Conservation (phyloP, 2,329 filamentous ascomycete genomes). For the Clarireedia homoeocarpa region DNA sequence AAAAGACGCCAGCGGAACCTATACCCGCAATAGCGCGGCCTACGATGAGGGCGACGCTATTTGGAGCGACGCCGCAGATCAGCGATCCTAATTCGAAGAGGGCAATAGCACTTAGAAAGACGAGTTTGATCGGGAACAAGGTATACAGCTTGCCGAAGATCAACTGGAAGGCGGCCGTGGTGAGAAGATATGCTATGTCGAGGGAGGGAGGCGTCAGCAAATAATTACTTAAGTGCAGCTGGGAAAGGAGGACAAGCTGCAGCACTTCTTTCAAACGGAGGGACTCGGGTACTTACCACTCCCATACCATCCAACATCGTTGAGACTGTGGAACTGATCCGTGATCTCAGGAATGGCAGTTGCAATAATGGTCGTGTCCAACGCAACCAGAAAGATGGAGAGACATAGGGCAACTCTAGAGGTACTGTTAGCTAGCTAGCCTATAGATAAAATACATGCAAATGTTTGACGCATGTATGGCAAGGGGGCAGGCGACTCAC, state of each 20-base stretch:
- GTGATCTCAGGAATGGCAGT: slow-evolving; percentile 4
- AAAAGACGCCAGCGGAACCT: background rate
- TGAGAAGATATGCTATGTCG: background rate
- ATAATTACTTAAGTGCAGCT: too few species aligned
- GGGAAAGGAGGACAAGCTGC: too few species aligned
- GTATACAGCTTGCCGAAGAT: slow-evolving; percentile 1
- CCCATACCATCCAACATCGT: background rate
- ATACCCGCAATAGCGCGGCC: slow-evolving; percentile 1
- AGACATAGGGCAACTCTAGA: too few species aligned
- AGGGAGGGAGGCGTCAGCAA: background rate
- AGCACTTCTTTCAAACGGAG: too few species aligned
- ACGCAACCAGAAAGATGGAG: too few species aligned
- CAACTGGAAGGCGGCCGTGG: background rate
- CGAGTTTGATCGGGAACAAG: background rate
- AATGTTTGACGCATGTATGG: too few species aligned
- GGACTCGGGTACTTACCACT: too few species aligned
- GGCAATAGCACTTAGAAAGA: background rate
- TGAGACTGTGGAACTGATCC: background rate
- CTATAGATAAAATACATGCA: too few species aligned
- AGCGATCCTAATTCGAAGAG: slow-evolving; percentile 1
- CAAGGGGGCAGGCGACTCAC: too few species aligned
- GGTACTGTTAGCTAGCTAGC: too few species aligned
- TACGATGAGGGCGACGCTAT: background rate
- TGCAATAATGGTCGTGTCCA: background rate
- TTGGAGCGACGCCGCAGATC: background rate